Evolutionary conservation across 371 early-diverging fungal genomes (phyloP).

Genomic region (Gilbertella persicaria): DNA sequence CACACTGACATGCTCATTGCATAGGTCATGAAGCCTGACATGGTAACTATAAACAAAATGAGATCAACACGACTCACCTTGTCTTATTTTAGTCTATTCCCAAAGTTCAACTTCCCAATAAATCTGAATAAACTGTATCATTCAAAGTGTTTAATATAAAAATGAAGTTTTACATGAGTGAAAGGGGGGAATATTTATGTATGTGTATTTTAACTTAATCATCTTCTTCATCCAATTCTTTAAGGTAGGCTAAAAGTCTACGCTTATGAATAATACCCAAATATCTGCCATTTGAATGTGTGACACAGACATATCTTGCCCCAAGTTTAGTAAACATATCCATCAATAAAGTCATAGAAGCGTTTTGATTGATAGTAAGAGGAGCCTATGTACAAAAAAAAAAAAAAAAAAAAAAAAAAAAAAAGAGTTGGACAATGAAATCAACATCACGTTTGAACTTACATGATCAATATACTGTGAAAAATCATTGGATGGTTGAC

Average conservation of each 20-base stretch:
- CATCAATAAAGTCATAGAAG: slow-evolving; percentile 86
- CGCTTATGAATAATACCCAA: slow-evolving; percentile 82
- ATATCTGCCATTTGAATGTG: slow-evolving; percentile 56
- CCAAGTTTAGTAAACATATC: slow-evolving; percentile 89
- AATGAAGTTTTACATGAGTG: too few relatives aligned
- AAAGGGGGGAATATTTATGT: too few relatives aligned
- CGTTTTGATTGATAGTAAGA: slow-evolving; percentile 66
- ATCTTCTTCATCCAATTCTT: slow-evolving; percentile 56
- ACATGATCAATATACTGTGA: slow-evolving; percentile 77
- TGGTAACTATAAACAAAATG: slow-evolving; percentile 21
- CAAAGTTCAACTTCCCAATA: slow-evolving; percentile 15
- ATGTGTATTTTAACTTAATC: background rate
- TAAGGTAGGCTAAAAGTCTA: slow-evolving; percentile 65
- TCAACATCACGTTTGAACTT: too few relatives aligned
- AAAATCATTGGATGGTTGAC: slow-evolving; percentile 53
- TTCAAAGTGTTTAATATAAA: too few relatives aligned
- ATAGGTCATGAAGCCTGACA: slow-evolving; percentile 41
- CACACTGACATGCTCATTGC: background rate
- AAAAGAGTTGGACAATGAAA: too few relatives aligned
- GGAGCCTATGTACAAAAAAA: slow-evolving; percentile 63
- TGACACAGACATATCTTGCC: slow-evolving; percentile 63
- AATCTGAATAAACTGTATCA: background rate
- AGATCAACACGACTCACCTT: background rate
- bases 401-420: background rate
- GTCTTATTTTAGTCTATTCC: slow-evolving; percentile 16